These are phyloP conservation scores for Neonectria faginata DNA, from an alignment of 2,329 filamentous ascomycete species.

Conservation along the genomic window DNA sequence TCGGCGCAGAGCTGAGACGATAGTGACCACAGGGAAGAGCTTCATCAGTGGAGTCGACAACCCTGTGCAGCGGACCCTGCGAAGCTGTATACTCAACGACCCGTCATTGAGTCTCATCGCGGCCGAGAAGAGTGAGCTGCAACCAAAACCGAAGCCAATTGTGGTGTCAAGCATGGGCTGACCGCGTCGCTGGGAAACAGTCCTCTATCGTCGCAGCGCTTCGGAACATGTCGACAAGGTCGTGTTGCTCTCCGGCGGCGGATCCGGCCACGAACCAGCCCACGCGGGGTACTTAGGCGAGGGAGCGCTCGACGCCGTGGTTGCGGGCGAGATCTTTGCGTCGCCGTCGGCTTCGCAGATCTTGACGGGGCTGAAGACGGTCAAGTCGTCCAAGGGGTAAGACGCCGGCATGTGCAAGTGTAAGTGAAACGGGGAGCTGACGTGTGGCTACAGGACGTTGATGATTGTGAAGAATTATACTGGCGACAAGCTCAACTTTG, in stretches of 20 bases:
- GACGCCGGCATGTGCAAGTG: not conserved
- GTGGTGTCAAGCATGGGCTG: not conserved
- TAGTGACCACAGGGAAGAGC: constrained; percentile 39
- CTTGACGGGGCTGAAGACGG: constrained; percentile 34
- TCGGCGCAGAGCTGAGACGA: constrained; percentile 18
- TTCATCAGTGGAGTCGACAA: constrained; percentile 39
- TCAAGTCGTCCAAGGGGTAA: constrained; percentile 39
- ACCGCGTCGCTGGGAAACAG: constrained; percentile 18
- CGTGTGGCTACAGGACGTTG: constrained; percentile 26
- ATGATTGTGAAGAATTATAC: constrained; percentile 47
- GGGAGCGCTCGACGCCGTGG: constrained; percentile 38
- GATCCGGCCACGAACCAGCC: constrained; percentile 42
- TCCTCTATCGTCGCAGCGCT: constrained; percentile 36
- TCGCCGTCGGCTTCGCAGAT: constrained; percentile 43
- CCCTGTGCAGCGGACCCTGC: constrained; percentile 36
- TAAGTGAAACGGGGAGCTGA: constrained; percentile 5
- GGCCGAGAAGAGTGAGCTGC: constrained; percentile 36
- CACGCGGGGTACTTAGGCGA: constrained; percentile 43
- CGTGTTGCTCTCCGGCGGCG: constrained; percentile 39
- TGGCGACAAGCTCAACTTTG: constrained; percentile 46
- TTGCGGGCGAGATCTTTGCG: constrained; percentile 44
- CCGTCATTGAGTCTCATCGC: constrained; percentile 38
- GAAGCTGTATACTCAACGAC: constrained; percentile 41
- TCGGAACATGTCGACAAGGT: constrained; percentile 33
- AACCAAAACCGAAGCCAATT: too few species aligned